A percentile compares a stretch with the other conserved stretches of the same genome.
These are phyloP conservation scores for Penicillium herquei DNA, from an alignment of 495 filamentous ascomycete species.

Conservation along the genomic window DNA sequence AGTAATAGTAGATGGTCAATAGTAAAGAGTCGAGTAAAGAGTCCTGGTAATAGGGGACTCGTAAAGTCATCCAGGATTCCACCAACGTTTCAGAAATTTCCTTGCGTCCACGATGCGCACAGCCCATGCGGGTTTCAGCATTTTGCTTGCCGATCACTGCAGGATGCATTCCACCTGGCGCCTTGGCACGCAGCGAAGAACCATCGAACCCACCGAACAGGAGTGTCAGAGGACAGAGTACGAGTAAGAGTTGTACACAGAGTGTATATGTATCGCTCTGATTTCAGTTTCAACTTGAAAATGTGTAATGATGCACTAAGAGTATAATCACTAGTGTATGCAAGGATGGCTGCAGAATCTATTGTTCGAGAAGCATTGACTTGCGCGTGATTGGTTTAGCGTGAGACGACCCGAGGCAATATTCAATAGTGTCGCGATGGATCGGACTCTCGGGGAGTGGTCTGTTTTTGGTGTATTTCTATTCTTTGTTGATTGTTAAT, in stretches of 20 bases:
- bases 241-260: too few relatives aligned
- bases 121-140: conserved; percentile 21
- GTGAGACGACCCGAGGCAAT: conserved; percentile 7
- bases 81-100: conserved; percentile 25
- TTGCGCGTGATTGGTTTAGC: conserved; percentile 9
- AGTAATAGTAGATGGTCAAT: too few relatives aligned
- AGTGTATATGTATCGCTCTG: too few relatives aligned
- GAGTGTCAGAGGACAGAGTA: too few relatives aligned
- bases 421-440: conserved; percentile 17
- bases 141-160: conserved; percentile 18
- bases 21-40: neutral
- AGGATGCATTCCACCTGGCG: conserved; percentile 15
- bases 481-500: too few relatives aligned
- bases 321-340: conserved; percentile 1
- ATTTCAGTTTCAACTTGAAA: too few relatives aligned
- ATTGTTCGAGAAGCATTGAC: conserved; percentile 13
- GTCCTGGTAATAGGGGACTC: neutral
- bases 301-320: too few relatives aligned
- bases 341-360: conserved; percentile 3
- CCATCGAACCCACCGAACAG: conserved; percentile 12
- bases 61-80: conserved; percentile 13
- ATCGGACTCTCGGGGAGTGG: neutral
- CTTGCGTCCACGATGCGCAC: conserved; percentile 13
- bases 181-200: conserved; percentile 19
- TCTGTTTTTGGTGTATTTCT: neutral